phyloP scores from a whole-genome alignment of 2,329 filamentous ascomycete genomes.

The Colletotrichum tropicicola region DNA sequence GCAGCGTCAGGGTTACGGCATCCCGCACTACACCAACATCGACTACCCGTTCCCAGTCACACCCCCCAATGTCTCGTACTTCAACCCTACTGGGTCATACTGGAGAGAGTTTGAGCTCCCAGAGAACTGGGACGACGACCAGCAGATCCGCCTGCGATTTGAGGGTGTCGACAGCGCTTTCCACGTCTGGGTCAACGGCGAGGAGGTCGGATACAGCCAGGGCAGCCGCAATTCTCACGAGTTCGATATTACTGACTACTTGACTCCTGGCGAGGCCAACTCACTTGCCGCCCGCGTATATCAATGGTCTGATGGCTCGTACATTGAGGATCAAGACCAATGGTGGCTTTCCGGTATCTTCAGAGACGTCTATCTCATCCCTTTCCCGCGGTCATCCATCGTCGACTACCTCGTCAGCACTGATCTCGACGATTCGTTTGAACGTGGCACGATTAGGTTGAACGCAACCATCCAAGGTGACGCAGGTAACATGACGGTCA shows the following conservation, averaged over 20 bases:
- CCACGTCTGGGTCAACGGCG: slow-evolving; percentile 75
- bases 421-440: slow-evolving; percentile 61
- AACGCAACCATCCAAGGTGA: slow-evolving; percentile 50
- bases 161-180: slow-evolving; percentile 80
- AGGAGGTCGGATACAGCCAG: slow-evolving; percentile 75
- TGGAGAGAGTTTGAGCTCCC: slow-evolving; percentile 63
- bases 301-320: slow-evolving; percentile 75
- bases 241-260: slow-evolving; percentile 70
- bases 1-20: slow-evolving; percentile 73
- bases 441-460: slow-evolving; percentile 59
- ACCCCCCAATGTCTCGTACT: slow-evolving; percentile 69
- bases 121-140: slow-evolving; percentile 48
- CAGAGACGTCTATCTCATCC: slow-evolving; percentile 71
- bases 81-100: slow-evolving; percentile 73
- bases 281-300: slow-evolving; percentile 73
- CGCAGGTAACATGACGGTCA: slow-evolving; percentile 18
- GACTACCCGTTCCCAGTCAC: slow-evolving; percentile 73
- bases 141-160: slow-evolving; percentile 73
- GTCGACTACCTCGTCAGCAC: slow-evolving; percentile 66
- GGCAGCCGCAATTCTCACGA: slow-evolving; percentile 78
- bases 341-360: slow-evolving; percentile 77
- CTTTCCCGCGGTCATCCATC: slow-evolving; percentile 63
- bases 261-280: slow-evolving; percentile 58
- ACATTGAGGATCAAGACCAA: slow-evolving; percentile 77
- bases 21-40: slow-evolving; percentile 75